phyloP scores from a whole-genome alignment of 2,329 filamentous ascomycete genomes.

The Stromatinia cepivora region DNA sequence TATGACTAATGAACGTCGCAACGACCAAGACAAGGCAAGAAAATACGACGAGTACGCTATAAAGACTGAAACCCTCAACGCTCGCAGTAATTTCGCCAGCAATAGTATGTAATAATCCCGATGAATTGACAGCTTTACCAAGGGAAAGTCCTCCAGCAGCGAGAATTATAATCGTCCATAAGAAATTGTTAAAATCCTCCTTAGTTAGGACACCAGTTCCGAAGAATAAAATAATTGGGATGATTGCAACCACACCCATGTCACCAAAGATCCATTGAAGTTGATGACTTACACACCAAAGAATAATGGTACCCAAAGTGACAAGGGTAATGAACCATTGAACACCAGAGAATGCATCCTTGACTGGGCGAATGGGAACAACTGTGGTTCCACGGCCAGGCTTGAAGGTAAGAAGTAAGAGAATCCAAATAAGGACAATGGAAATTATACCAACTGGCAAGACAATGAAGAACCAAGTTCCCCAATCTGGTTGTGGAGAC shows the following conservation, averaged over 20 bases:
- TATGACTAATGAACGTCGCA: conserved; percentile 97
- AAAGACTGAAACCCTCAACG: conserved; percentile 79
- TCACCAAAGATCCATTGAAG: conserved; percentile 88
- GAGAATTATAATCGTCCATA: conserved; percentile 99
- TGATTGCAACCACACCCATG: conserved; percentile 97
- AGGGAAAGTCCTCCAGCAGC: conserved; percentile 90
- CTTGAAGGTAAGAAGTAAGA: conserved; percentile 82
- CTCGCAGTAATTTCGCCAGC: conserved; percentile 71
- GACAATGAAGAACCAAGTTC: conserved; percentile 94
- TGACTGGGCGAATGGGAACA: conserved; percentile 85
- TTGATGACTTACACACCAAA: conserved; percentile 93
- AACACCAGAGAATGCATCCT: conserved; percentile 81
- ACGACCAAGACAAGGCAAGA: conserved; percentile 82
- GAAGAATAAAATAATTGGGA: conserved; percentile 94
- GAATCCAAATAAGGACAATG: conserved; percentile 82
- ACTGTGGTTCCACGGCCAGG: conserved; percentile 85
- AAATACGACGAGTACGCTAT: conserved; percentile 85
- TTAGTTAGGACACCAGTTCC: conserved; percentile 95
- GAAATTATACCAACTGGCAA: conserved; percentile 90
- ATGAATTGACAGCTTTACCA: conserved; percentile 91
- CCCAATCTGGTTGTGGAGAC: conserved; percentile 88
- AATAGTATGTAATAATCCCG: conserved; percentile 86
- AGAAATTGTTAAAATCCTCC: conserved; percentile 99
- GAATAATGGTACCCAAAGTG: conserved; percentile 77
- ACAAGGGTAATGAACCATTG: conserved; percentile 91